phyloP scores from a whole-genome alignment of 139 green algal genomes.

The Coelastrella sp. region DNA sequence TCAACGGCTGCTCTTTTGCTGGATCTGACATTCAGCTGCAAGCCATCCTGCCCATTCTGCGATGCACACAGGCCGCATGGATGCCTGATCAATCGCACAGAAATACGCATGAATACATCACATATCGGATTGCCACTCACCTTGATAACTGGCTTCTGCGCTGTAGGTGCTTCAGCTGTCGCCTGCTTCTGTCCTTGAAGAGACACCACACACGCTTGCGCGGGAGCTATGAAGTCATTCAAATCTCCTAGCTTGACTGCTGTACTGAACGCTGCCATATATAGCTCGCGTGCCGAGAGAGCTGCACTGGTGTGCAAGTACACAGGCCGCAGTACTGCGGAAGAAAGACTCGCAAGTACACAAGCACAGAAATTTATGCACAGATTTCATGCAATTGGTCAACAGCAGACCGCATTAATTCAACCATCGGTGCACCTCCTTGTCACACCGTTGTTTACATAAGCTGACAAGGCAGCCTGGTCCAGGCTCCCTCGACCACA shows the following conservation, averaged over 20 bases:
- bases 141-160: not conserved
- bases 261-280: slow-evolving; percentile 75
- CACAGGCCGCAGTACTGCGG: too few relatives aligned
- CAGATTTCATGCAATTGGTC: too few relatives aligned
- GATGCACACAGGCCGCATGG: not conserved
- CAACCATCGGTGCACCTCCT: too few relatives aligned
- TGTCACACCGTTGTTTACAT: too few relatives aligned
- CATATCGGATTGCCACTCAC: not conserved
- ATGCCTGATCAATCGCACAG: not conserved
- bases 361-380: too few relatives aligned
- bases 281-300: too few relatives aligned
- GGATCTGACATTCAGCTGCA: slow-evolving; percentile 43
- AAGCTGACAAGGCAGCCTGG: too few relatives aligned
- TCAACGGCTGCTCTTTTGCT: not conserved
- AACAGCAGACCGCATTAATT: too few relatives aligned
- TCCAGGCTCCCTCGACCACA: too few relatives aligned
- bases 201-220: slow-evolving; percentile 92
- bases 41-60: not conserved
- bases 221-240: slow-evolving; percentile 96
- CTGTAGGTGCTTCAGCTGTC: not conserved
- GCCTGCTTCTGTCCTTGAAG: slow-evolving; percentile 54
- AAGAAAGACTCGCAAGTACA: too few relatives aligned
- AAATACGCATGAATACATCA: not conserved
- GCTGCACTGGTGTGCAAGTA: too few relatives aligned
- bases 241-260: slow-evolving; percentile 89